phyloP scores from a whole-genome alignment of 1,284 basidiomycete species.

The Ganoderma sinense region DNA sequence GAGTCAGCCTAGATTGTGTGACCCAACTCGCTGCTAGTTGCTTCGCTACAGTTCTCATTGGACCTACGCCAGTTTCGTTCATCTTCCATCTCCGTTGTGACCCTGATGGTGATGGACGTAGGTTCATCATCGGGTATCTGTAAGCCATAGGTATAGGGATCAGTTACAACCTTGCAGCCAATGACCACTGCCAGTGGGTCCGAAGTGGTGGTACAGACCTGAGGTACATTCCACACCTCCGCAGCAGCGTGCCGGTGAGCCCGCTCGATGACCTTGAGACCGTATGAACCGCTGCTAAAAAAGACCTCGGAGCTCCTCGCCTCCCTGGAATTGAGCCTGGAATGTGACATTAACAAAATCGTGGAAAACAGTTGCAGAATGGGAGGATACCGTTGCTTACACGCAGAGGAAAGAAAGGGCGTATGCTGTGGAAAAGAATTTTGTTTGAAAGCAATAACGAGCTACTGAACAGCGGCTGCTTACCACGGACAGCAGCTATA shows the following conservation, averaged over 20 bases:
- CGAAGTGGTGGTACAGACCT: not conserved
- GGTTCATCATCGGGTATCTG: not conserved
- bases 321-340: not conserved
- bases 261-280: not conserved
- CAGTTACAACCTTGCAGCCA: not conserved
- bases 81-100: not conserved
- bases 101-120: not conserved
- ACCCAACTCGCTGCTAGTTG: not conserved
- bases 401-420: not conserved
- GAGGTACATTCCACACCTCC: not conserved
- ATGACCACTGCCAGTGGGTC: too few species aligned
- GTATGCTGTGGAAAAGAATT: not conserved
- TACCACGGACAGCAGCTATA: not conserved
- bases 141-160: too few species aligned
- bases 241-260: not conserved
- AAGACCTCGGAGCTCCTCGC: not conserved
- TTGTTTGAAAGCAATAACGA: not conserved
- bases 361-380: not conserved
- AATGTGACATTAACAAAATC: not conserved
- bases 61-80: not conserved
- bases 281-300: not conserved
- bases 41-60: not conserved
- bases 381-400: not conserved
- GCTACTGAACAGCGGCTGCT: not conserved
- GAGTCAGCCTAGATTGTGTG: not conserved